Base-by-base conservation (phyloP, 805 yeast genomes). In the Lipomyces sp. region DNA sequence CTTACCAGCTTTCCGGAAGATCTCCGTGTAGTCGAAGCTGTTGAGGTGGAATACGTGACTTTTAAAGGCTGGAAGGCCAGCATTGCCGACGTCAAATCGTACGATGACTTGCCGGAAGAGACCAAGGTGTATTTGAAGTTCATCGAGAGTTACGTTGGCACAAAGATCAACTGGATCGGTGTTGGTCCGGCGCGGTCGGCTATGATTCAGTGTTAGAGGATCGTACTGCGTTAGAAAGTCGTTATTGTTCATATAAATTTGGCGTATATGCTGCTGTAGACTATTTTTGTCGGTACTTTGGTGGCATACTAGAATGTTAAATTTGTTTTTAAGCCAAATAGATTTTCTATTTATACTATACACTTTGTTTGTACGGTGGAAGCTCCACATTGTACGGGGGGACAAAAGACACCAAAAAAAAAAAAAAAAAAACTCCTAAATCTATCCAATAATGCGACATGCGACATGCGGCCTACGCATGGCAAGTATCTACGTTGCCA, bases 151-250 rank as follows among this genome's bases (percentile, higher is more conserved):
- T 93, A 84, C 75, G 82, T 93, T 69, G 83, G 84, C 59, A 94
- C 91, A 65, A 97, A 96, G 64, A 85, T 95, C 70, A 90, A 89
- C 78, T 95, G 98, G 98, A 95, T 95, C 69, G 99, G 99, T 77
- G 95, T 97, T 65, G 99, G 99, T 70, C 98, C 99, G 70, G 97
- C 92, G 18, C 64, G 73, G 24, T 64, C 64, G 8, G 69, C 73
- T 32, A 67, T 69, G 71, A 63, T 69, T 39, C 56, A 54, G 35
- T 53, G 53, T 18, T 59, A 59, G 53, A 48, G n/a, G 33, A 32
- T 7, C 2, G n/a, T 18, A 32, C 18, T 15, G 10, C 7, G 24
- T 24, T 53, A 53, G 33, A 53, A 7, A 2, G 2, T 7, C 35
- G 15, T 53, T 8, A 18, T 53, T 53, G 56, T 15, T n/a, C 15